Evolutionary conservation across 768 basidiomycete genomes (phyloP).

Genomic region (Lyophyllum atratum): DNA sequence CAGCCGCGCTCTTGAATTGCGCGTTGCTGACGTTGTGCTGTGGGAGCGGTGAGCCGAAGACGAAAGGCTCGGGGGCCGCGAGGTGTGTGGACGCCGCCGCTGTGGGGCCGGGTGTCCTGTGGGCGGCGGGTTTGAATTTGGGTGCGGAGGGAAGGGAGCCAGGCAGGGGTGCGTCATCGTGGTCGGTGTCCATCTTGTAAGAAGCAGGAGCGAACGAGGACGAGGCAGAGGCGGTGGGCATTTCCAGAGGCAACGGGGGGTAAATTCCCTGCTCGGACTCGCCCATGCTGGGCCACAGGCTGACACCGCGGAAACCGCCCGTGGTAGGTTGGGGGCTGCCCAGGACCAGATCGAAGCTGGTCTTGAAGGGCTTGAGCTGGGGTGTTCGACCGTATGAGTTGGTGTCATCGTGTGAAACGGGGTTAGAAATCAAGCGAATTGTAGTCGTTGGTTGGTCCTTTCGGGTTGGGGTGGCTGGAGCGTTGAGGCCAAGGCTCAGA

Average conservation of each 20-base stretch:
- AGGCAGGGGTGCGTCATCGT: constrained; percentile 37
- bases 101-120: constrained; percentile 5
- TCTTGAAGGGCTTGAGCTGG: constrained; percentile 63
- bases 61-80: constrained; percentile 48
- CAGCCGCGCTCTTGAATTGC: constrained; percentile 68
- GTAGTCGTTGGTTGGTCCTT: constrained; percentile 49
- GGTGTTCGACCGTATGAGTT: constrained; percentile 48
- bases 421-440: constrained; percentile 48
- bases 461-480: constrained; percentile 41
- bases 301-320: constrained; percentile 20
- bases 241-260: constrained; percentile 37
- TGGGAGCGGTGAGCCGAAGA: constrained; percentile 78
- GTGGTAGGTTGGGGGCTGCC: constrained; percentile 45
- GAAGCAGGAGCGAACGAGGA: constrained; percentile 5
- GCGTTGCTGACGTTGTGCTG: constrained; percentile 61
- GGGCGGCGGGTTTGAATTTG: constrained; percentile 1
- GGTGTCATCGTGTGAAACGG: constrained; percentile 18
- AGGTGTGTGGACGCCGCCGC: constrained; percentile 19
- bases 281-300: constrained; percentile 33
- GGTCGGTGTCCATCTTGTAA: constrained; percentile 20
- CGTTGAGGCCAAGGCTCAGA: constrained; percentile 54
- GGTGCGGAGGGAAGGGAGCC: constrained; percentile 24
- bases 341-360: constrained; percentile 67
- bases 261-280: constrained; percentile 32
- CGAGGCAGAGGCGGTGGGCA: constrained; percentile 20